Conservation (phyloP, 176 grass and related monocot genomes). For the Oryza punctata region DNA sequence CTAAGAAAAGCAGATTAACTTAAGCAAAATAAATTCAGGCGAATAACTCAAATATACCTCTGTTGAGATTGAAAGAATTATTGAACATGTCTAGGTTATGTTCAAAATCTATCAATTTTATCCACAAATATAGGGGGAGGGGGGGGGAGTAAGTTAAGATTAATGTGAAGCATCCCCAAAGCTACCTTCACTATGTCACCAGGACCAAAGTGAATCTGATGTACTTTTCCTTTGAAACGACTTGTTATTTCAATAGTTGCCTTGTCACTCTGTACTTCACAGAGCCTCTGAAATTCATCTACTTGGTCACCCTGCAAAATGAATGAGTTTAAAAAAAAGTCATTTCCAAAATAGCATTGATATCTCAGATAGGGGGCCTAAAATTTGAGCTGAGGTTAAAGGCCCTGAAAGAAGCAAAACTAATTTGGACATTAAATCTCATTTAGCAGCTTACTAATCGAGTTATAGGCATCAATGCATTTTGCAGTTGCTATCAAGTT, state of each 20-base stretch:
- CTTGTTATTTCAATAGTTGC: conserved; percentile 99
- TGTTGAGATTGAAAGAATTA: neutral
- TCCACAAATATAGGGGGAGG: neutral
- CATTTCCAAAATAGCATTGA: neutral
- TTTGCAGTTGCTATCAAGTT: conserved; percentile 17
- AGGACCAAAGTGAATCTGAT: conserved; percentile 71
- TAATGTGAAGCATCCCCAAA: neutral
- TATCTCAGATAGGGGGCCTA: neutral
- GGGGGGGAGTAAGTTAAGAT: too few species aligned
- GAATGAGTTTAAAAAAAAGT: neutral
- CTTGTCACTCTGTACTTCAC: conserved; percentile 98
- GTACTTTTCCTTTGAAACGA: conserved; percentile 85
- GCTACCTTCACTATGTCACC: conserved; percentile 92
- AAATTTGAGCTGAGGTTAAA: neutral
- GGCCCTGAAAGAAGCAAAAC: neutral
- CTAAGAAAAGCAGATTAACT: conserved; percentile 46
- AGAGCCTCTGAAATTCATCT: conserved; percentile 89
- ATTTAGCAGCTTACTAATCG: neutral
- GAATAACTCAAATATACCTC: neutral
- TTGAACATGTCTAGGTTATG: too few species aligned
- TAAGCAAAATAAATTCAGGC: conserved; percentile 21
- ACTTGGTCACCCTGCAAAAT: conserved; percentile 74
- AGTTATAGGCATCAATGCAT: conserved; percentile 14
- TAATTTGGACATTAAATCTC: neutral
- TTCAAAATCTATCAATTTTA: neutral